Base-by-base conservation (phyloP, 2,329 filamentous ascomycete species). In the Trichoderma sp. region DNA sequence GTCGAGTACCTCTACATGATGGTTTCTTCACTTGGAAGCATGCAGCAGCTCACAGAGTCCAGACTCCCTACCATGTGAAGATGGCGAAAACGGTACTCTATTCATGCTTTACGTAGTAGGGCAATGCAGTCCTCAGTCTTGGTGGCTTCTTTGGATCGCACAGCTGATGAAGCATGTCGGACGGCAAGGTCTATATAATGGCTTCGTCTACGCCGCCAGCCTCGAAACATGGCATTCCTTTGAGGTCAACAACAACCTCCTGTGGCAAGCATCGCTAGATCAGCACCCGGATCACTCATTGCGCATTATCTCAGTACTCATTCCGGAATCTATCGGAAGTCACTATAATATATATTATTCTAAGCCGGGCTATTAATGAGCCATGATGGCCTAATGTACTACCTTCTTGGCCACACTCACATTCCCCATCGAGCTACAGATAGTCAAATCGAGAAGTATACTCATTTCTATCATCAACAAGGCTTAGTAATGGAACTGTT, bases 1-100 rank as follows among this genome's bases (percentile, higher is more conserved):
- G 53, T 60, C 15, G 64, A 67, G 25, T 61, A 67, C 1, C 19
- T 67, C 22, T 67, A 52, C 22, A 57, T 61, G 53, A 67, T 35
- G 27, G 19, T 67, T 17, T 48, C 64, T n/a, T 45, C 64, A 3
- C 64, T 67, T 4, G 64, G 64, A n/a, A 67, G 45, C 22, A 59
- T 67, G 64, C 64, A 50, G 32, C 15, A 27, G 19, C 32, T 15
- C 59, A 15, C 45, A 52, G 15, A n/a, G 4, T 27, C 19, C 35
- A 39, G 22, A 27, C 6, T 4, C 39, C 12, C 19, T 67, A 17
- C 42, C 56, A 17, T 60, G 64, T n/a, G 64, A 67, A 35, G 56
- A 45, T 10, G 9, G 53, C 9, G 45, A 34, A 57, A 52, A 37
- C 1, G 25, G 54, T 7, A 29, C 22, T 3, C 5, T 67, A 10